Conservation (phyloP, 805 yeast species). For the Nakazawaea ishiwadae region DNA sequence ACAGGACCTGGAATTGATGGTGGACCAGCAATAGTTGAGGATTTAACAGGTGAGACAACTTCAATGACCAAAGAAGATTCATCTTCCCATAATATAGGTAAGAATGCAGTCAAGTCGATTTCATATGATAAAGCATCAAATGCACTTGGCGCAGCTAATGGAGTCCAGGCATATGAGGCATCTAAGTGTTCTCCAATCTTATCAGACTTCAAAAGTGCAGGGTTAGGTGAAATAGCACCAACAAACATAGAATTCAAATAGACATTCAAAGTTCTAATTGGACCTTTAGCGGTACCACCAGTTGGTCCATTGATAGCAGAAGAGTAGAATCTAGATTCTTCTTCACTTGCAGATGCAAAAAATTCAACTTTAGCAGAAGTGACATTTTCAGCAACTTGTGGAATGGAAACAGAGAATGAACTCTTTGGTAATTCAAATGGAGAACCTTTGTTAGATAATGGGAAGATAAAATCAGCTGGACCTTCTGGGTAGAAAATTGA, state of each 20-base stretch:
- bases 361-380: conserved; percentile 23
- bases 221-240: conserved; percentile 25
- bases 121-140: conserved; percentile 25
- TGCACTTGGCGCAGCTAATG: conserved; percentile 25
- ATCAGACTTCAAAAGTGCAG: conserved; percentile 25
- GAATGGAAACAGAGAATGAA: conserved; percentile 18
- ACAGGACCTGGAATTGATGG: conserved; percentile 20
- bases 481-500: conserved; percentile 18
- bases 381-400: conserved; percentile 20
- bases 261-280: conserved; percentile 24
- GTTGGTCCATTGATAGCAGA: conserved; percentile 14
- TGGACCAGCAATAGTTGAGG: conserved; percentile 17
- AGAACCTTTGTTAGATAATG: conserved; percentile 19
- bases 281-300: conserved; percentile 19
- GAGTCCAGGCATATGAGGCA: conserved; percentile 19
- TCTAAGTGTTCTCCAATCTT: conserved; percentile 14
- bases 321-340: conserved; percentile 22
- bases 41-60: conserved; percentile 24
- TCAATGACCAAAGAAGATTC: conserved; percentile 20
- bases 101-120: conserved; percentile 22
- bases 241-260: conserved; percentile 20
- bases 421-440: conserved; percentile 21
- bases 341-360: conserved; percentile 25
- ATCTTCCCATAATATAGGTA: conserved; percentile 26
- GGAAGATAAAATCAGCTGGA: conserved; percentile 21